A percentile compares a stretch with the other conserved stretches of the same genome.
Conservation (phyloP, 495 filamentous ascomycete genomes). For the Penicillium pancosmium region DNA sequence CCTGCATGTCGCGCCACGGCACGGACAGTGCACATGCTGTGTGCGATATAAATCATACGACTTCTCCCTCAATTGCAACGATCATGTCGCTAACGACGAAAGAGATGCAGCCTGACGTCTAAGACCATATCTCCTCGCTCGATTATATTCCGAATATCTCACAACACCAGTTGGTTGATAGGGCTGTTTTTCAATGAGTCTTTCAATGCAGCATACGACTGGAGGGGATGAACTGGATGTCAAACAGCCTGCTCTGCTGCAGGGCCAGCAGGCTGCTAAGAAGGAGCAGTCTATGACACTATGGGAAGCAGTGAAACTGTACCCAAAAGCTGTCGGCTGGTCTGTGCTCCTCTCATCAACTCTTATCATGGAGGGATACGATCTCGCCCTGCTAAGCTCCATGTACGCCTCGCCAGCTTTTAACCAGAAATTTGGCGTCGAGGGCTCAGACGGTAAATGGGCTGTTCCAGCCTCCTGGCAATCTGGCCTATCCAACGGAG, state of each 20-base stretch:
- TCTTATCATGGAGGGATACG: slow-evolving; percentile 56
- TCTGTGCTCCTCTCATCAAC: slow-evolving; percentile 45
- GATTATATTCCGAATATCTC: neutral
- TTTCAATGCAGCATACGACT: neutral
- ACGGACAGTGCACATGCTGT: neutral
- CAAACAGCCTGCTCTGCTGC: slow-evolving; percentile 6
- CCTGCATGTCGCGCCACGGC: neutral
- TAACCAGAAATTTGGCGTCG: slow-evolving; percentile 40
- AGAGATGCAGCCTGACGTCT: neutral
- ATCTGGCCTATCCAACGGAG: slow-evolving; percentile 65
- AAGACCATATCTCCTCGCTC: neutral
- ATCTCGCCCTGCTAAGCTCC: slow-evolving; percentile 44
- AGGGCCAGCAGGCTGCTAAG: slow-evolving; percentile 18
- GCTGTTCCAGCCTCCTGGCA: slow-evolving; percentile 60
- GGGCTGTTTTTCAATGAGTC: neutral
- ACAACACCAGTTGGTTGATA: neutral
- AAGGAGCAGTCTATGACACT: slow-evolving; percentile 33
- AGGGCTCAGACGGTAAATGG: slow-evolving; percentile 34
- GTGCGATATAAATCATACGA: neutral
- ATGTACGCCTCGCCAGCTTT: slow-evolving; percentile 41
- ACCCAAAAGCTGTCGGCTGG: slow-evolving; percentile 50
- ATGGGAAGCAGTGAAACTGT: slow-evolving; percentile 31
- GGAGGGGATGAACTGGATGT: neutral
- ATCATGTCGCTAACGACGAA: neutral
- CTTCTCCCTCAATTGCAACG: neutral